Evolutionary conservation across 2,329 filamentous ascomycete genomes (phyloP).

Genomic region (Elsinoe batatas): DNA sequence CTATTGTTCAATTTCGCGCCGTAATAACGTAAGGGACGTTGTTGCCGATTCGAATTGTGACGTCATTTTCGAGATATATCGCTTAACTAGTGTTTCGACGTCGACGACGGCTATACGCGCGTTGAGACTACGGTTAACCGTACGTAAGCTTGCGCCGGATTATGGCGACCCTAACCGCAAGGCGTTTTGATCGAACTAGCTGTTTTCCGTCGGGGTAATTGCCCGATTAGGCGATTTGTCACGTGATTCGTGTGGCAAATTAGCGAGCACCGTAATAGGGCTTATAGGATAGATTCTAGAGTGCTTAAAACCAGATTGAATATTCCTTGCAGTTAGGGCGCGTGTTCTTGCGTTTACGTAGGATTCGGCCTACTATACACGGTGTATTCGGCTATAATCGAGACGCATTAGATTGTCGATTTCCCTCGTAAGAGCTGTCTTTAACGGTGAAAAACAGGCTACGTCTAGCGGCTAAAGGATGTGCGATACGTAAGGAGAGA

Average conservation of each 20-base stretch:
- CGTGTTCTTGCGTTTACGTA: not conserved
- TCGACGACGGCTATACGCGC: too few species aligned
- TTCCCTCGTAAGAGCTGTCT: not conserved
- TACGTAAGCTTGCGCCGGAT: too few species aligned
- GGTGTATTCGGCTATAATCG: not conserved
- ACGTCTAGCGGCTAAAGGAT: slow-evolving; percentile 7
- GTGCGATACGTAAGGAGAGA: not conserved
- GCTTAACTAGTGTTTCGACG: too few species aligned
- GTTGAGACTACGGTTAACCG: too few species aligned
- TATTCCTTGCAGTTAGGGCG: not conserved
- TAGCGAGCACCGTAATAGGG: not conserved
- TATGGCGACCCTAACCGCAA: too few species aligned
- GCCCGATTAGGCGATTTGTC: not conserved
- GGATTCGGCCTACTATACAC: not conserved
- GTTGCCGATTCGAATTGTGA: too few species aligned
- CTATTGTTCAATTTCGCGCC: too few species aligned
- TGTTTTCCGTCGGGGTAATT: not conserved
- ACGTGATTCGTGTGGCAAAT: not conserved
- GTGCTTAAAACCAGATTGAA: not conserved
- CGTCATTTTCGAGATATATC: too few species aligned
- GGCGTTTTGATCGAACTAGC: not conserved
- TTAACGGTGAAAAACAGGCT: not conserved
- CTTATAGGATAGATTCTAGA: not conserved
- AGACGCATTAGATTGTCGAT: not conserved
- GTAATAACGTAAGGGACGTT: too few species aligned